Percentiles rank a stretch among this genome's conserved stretches.
Evolutionary conservation across 176 grass and related monocot genomes (phyloP).

Genomic region (Zea mays): Zm-B73-REFERENCE-NAM-5.0 NC_050098.1:12698501-12699000

Average conservation of each 20-base stretch:
- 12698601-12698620: neutral
- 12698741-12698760: conserved; percentile 7
- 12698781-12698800: neutral
- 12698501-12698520: neutral
- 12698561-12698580: neutral
- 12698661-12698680: conserved; percentile 3
- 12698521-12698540: neutral
- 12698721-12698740: neutral
- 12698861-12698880: conserved; percentile 26
- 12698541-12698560: neutral
- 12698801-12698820: too few relatives aligned
- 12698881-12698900: neutral
- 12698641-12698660: neutral
- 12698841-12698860: conserved; percentile 30
- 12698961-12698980: neutral
- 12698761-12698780: neutral
- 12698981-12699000: neutral
- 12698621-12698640: conserved; percentile 4
- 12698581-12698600: neutral
- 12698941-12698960: neutral
- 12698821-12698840: neutral
- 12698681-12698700: neutral
- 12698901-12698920: conserved; percentile 10
- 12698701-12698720: neutral
- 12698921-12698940: neutral